A percentile compares a stretch with the other conserved stretches of the same genome.
phyloP scores from a whole-genome alignment of 306 rosid genomes.

The Sesbania bispinosa region DNA sequence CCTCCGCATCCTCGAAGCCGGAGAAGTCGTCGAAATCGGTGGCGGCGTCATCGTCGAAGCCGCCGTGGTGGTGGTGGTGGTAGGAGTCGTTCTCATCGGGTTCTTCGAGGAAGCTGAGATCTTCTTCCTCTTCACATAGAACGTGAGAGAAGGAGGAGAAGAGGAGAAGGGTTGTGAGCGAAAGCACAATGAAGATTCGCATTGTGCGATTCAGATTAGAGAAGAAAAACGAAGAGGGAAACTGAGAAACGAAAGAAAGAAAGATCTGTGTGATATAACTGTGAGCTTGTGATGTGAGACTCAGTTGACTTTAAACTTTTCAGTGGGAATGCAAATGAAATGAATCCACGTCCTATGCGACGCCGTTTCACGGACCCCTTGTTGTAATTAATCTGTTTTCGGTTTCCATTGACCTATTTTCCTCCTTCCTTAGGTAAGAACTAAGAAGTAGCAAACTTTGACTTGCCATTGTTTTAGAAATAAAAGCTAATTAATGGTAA shows the following conservation, averaged over 20 bases:
- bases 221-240: not conserved
- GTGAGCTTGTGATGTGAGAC: not conserved
- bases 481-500: no score
- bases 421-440: no score
- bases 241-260: no score
- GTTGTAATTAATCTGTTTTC: not conserved
- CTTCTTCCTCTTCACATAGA: constrained; percentile 59
- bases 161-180: constrained; percentile 58
- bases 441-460: no score
- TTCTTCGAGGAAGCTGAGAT: constrained; percentile 90
- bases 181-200: constrained; percentile 50
- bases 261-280: not conserved
- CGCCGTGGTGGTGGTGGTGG: constrained; percentile 7
- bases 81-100: constrained; percentile 30
- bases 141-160: constrained; percentile 50
- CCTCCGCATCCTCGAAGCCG: constrained; percentile 52
- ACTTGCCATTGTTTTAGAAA: no score
- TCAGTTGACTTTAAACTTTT: constrained; percentile 10
- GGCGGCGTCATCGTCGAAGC: constrained; percentile 36
- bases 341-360: not conserved
- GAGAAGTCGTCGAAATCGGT: constrained; percentile 58
- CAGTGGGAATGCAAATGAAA: not conserved
- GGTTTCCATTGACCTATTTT: no score
- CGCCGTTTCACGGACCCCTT: not conserved
- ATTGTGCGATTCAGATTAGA: constrained; percentile 31